Evolutionary conservation across 1,139 yeast genomes (phyloP).

Genomic region (Hemisphaericaspora xylanilytica): DNA sequence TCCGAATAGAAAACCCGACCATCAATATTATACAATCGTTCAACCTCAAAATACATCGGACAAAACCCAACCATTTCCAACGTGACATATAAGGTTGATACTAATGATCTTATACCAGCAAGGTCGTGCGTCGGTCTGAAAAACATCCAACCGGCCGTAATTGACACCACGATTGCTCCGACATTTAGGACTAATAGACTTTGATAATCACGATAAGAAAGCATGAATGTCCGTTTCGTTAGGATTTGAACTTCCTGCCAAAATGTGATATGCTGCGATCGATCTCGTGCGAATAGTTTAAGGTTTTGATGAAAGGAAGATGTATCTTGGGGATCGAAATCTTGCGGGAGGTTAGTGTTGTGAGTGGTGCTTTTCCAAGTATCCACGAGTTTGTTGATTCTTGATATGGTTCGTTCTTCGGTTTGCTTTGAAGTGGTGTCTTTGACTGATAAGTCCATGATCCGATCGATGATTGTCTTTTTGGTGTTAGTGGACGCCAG

Average conservation of each 20-base stretch:
- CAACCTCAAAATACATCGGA: conserved; percentile 68
- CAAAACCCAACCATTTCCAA: conserved; percentile 68
- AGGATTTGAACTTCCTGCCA: conserved; percentile 51
- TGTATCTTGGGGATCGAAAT: conserved; percentile 3
- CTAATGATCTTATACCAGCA: conserved; percentile 65
- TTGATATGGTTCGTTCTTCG: conserved; percentile 41
- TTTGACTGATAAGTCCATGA: conserved; percentile 69
- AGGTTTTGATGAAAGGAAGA: conserved; percentile 23
- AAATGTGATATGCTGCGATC: conserved; percentile 30
- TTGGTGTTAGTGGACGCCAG: neutral
- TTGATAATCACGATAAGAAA: conserved; percentile 59
- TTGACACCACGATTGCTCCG: conserved; percentile 58
- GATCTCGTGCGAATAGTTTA: conserved; percentile 25
- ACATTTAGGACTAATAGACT: conserved; percentile 53
- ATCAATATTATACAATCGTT: conserved; percentile 67
- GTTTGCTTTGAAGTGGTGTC: conserved; percentile 49
- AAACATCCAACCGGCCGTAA: conserved; percentile 74
- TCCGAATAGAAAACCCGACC: conserved; percentile 72
- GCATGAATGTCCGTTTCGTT: conserved; percentile 51
- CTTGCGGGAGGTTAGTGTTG: neutral
- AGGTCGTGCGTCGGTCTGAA: conserved; percentile 59
- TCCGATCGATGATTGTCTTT: conserved; percentile 52
- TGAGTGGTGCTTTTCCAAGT: conserved; percentile 43
- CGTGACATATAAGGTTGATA: conserved; percentile 64
- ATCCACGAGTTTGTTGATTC: conserved; percentile 46